A percentile compares a stretch with the other conserved stretches of the same genome.
These are phyloP conservation scores for Hypomontagnella submonticulosa DNA, from an alignment of 495 filamentous ascomycete species.

Conservation along the genomic window DNA sequence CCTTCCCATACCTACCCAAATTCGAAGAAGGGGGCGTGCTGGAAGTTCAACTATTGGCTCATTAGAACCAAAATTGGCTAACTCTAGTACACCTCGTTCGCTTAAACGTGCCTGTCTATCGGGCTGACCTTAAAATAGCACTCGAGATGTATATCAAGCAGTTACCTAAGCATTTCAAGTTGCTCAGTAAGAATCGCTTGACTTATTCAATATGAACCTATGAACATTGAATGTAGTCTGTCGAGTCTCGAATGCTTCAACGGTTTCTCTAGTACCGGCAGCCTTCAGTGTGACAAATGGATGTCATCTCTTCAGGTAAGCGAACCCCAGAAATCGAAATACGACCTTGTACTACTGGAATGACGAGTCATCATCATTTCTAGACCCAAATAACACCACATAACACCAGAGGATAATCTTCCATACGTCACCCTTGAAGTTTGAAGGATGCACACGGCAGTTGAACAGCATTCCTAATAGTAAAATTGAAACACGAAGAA, in stretches of 20 bases:
- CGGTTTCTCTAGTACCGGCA: slow-evolving; percentile 8
- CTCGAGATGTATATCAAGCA: too few relatives aligned
- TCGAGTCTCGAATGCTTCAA: background rate
- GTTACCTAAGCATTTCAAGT: too few relatives aligned
- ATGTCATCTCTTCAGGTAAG: slow-evolving; percentile 9
- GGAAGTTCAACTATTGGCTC: slow-evolving; percentile 8
- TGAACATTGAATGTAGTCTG: background rate
- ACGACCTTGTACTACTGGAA: slow-evolving; percentile 23
- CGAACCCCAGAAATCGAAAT: slow-evolving; percentile 20
- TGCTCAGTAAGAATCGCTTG: too few relatives aligned
- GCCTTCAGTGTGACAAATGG: slow-evolving; percentile 13
- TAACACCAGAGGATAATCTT: slow-evolving; percentile 1
- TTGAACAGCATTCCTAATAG: background rate
- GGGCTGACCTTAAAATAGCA: slow-evolving; percentile 17
- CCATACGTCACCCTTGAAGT: slow-evolving; percentile 23
- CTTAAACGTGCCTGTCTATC: slow-evolving; percentile 12
- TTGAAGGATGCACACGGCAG: background rate
- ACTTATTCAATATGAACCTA: background rate
- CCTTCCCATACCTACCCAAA: slow-evolving; percentile 19
- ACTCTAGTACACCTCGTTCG: slow-evolving; percentile 12
- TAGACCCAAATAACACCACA: background rate
- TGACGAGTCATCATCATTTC: slow-evolving; percentile 10
- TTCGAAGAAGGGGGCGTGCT: background rate
- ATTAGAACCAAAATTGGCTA: slow-evolving; percentile 4
- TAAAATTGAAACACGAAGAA: too few relatives aligned